Conservation (phyloP, 2,329 filamentous ascomycete species). For the Aspergillus japonicus region DNA sequence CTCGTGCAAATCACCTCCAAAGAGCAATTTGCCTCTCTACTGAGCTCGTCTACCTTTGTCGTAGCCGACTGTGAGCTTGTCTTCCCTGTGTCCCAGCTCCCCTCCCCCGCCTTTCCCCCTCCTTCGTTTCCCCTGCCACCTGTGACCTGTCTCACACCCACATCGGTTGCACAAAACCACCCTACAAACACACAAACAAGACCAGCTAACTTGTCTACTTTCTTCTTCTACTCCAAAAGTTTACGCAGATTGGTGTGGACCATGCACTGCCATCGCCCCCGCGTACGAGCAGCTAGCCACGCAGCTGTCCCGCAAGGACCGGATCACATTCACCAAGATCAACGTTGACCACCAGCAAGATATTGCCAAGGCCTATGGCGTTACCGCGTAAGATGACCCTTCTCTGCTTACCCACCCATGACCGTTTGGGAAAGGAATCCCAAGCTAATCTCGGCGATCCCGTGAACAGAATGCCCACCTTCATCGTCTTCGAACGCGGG, state of each 20-base stretch:
- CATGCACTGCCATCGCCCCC: slow-evolving; percentile 81
- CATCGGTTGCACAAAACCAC: slow-evolving; percentile 6
- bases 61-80: slow-evolving; percentile 77
- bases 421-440: background rate
- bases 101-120: slow-evolving; percentile 11
- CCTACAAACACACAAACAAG: slow-evolving; percentile 1
- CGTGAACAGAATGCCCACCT: slow-evolving; percentile 71
- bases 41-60: slow-evolving; percentile 73
- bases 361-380: slow-evolving; percentile 69
- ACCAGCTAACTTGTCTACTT: background rate
- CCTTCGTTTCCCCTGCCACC: background rate
- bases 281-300: slow-evolving; percentile 74
- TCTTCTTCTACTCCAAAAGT: slow-evolving; percentile 53
- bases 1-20: slow-evolving; percentile 60
- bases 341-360: slow-evolving; percentile 76
- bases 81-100: slow-evolving; percentile 5
- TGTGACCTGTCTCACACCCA: slow-evolving; percentile 8
- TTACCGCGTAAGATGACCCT: slow-evolving; percentile 59
- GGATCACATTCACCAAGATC: slow-evolving; percentile 82
- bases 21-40: slow-evolving; percentile 65
- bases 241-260: slow-evolving; percentile 81
- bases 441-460: background rate
- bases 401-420: background rate
- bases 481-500: slow-evolving; percentile 79
- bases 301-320: slow-evolving; percentile 67